These are phyloP conservation scores for Rhododendron vialii DNA, from an alignment of 148 eudicot genomes.

Conservation along the genomic window DNA sequence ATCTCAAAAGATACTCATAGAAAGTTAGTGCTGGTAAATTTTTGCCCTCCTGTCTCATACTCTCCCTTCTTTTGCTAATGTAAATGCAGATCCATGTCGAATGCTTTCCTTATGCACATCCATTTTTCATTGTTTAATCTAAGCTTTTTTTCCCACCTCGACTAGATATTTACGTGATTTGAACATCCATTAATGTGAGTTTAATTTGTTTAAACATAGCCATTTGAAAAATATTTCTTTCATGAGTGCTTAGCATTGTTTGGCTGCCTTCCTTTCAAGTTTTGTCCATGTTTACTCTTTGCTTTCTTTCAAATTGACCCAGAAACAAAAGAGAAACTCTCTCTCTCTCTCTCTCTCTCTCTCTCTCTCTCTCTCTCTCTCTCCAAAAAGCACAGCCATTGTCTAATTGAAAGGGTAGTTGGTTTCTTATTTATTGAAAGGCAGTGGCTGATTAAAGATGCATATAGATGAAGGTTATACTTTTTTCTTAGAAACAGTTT, in stretches of 20 bases:
- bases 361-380: neutral
- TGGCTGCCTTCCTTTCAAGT: neutral
- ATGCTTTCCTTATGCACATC: neutral
- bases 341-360: neutral
- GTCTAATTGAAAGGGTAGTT: neutral
- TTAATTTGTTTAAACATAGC: neutral
- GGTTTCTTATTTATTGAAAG: neutral
- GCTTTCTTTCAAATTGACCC: constrained; percentile 4
- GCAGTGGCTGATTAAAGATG: neutral
- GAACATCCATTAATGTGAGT: neutral
- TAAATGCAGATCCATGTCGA: neutral
- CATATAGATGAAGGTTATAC: neutral
- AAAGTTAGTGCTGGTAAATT: neutral
- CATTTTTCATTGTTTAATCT: neutral
- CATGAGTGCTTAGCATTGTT: neutral
- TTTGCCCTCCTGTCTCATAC: neutral
- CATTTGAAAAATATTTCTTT: neutral
- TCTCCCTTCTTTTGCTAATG: neutral
- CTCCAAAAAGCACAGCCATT: neutral
- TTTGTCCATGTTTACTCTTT: neutral
- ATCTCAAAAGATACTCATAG: neutral
- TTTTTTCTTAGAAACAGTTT: neutral
- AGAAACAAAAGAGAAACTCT: neutral
- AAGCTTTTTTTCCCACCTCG: neutral
- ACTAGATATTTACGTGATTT: neutral